These are phyloP conservation scores for Marchantia paleacea DNA, from an alignment of 225 moss, liverwort and hornwort genomes.

Conservation along the genomic window DNA sequence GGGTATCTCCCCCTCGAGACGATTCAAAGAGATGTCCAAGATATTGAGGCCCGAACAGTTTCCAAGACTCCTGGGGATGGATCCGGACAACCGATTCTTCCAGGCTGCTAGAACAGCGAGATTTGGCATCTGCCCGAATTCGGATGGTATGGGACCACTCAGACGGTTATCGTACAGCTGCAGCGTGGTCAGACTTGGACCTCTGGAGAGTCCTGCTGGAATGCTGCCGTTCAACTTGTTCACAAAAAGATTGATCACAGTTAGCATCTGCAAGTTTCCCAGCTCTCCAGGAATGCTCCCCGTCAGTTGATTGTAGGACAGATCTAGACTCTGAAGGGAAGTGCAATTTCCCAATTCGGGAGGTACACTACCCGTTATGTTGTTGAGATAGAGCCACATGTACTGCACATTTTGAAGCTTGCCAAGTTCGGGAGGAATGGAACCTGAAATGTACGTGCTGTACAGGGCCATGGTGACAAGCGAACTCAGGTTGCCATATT, in stretches of 20 bases:
- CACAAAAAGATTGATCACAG: background rate
- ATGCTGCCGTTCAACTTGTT: conserved; percentile 21
- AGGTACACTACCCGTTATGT: conserved; percentile 8
- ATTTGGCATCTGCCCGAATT: conserved; percentile 1
- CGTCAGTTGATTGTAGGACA: conserved; percentile 14
- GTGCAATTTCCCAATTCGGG: background rate
- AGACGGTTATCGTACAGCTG: conserved; percentile 16
- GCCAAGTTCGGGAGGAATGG: conserved; percentile 31
- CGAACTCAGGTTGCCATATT: conserved; percentile 35
- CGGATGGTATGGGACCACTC: conserved; percentile 4
- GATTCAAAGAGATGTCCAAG: conserved; percentile 5
- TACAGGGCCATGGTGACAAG: conserved; percentile 37
- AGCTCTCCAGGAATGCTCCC: conserved; percentile 18
- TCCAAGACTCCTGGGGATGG: conserved; percentile 5
- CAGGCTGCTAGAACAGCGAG: background rate
- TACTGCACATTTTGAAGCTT: background rate
- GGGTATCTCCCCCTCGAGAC: conserved; percentile 21
- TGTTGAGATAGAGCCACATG: conserved; percentile 11
- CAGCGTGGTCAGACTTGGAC: background rate
- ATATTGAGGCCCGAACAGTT: conserved; percentile 7
- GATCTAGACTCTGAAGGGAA: background rate
- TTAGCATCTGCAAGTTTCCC: background rate
- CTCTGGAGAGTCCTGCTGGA: conserved; percentile 5
- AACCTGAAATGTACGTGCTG: conserved; percentile 32
- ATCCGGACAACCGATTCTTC: conserved; percentile 9